A percentile compares a stretch with the other conserved stretches of the same genome.
Evolutionary conservation across 1,284 basidiomycete genomes (phyloP).

Genomic region (Cryptococcus hybrid): DNA sequence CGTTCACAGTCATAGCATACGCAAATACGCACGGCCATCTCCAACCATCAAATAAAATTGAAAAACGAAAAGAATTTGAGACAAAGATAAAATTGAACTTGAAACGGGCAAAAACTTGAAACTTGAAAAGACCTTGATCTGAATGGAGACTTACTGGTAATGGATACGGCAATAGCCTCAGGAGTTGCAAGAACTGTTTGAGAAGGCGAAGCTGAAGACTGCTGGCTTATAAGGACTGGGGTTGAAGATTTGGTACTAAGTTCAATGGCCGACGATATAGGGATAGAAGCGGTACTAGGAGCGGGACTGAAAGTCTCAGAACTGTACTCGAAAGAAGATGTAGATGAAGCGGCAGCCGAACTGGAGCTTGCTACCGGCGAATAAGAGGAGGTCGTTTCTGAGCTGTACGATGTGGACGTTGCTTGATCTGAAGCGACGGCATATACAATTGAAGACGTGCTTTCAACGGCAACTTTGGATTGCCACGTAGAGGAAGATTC

Average conservation of each 20-base stretch:
- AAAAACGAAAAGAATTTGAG: background rate
- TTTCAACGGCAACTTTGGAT: too few species aligned
- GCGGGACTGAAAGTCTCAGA: background rate
- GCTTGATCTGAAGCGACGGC: background rate
- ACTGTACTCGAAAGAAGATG: background rate
- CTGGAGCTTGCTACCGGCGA: background rate
- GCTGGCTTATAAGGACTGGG: too few species aligned
- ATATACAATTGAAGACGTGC: background rate
- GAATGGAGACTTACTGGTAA: too few species aligned
- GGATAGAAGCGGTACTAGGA: too few species aligned
- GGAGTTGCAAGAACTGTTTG: too few species aligned
- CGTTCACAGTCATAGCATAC: slow-evolving; percentile 2
- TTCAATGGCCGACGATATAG: too few species aligned
- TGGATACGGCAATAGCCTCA: too few species aligned
- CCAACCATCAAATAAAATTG: background rate
- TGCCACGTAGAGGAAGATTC: background rate
- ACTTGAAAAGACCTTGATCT: background rate
- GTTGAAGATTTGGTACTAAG: too few species aligned
- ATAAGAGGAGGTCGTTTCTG: background rate
- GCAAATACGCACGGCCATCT: slow-evolving; percentile 2
- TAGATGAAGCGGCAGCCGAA: background rate
- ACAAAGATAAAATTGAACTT: background rate
- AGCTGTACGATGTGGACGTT: too few species aligned
- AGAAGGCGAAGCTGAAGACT: too few species aligned
- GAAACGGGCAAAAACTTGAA: background rate